Evolutionary conservation across 2,329 filamentous ascomycete genomes (phyloP), one percentile per base, ranked within the genome.

Genomic region (Fusarium agapanthi): DNA sequence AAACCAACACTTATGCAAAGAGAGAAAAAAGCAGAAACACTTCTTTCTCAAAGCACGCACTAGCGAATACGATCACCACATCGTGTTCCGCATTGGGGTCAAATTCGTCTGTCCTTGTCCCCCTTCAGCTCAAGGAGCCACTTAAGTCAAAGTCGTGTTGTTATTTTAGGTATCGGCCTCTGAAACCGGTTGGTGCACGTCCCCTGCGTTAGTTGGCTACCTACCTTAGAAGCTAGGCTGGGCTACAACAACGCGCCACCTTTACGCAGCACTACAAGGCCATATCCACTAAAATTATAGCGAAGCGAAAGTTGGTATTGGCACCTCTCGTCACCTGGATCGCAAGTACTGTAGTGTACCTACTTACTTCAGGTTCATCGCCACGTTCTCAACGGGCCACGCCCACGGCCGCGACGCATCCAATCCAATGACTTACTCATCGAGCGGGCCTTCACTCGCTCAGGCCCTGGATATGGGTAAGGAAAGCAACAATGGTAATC

Each of bases 401-500:
- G 70, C 62, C 75, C 75, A 76, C 77, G 72, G 75, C 75, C 76
- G 71, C 75, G 65, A 71, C 64, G 71, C 72, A 67, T 63, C 61
- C 44, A 47, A 65, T 71, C 56, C 69, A 53, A 82, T 82, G 81
- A 80, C 80, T 78, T 80, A 78, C 73, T 78, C 73, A 75, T 75
- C 74, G 69, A 79, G 68, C 74, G 73, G 77, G 80, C 74, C 81
- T 82, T 82, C 80, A 80, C 80, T 81, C 80, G 74, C 79, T 81
- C 80, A 82, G 79, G 75, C 79, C 78, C 75, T 77, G 59, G 67
- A 74, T 69, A 69, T 67, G 66, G 72, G 74, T 76, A 48, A 44
- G 64, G 48, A 68, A 51, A 44, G 28, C 56, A 63, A 47, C 47
- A 68, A 50, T 26, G 30, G 56, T 24, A 64, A 65, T 51, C 65